phyloP scores from a whole-genome alignment of 768 basidiomycete genomes.

The Pleurotus tuoliensis region DNA sequence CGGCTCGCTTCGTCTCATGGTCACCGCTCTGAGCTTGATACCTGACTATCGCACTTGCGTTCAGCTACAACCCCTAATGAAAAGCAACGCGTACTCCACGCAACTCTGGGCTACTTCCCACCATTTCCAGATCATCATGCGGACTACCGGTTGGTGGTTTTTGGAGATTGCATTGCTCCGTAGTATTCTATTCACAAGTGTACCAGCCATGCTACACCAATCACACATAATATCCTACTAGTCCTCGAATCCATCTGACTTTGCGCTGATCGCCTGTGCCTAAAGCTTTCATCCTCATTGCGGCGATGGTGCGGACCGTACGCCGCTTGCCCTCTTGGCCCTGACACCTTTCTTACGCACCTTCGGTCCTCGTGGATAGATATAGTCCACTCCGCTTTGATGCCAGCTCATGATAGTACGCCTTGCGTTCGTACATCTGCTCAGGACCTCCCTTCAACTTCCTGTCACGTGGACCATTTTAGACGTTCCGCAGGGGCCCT shows the following conservation, averaged over 20 bases:
- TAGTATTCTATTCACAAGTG: too few species aligned
- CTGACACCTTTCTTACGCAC: background rate
- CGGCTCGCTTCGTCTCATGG: background rate
- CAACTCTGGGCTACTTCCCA: background rate
- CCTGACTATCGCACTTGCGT: background rate
- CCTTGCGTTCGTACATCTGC: background rate
- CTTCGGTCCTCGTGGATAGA: background rate
- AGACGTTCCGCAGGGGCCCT: background rate
- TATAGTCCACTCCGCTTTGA: constrained; percentile 4
- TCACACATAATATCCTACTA: background rate
- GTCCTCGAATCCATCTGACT: background rate
- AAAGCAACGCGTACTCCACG: background rate
- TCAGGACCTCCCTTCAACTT: background rate
- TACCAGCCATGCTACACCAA: too few species aligned
- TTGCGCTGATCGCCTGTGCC: background rate
- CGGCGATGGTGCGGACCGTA: constrained; percentile 5
- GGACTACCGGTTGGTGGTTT: too few species aligned
- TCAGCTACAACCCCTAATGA: background rate
- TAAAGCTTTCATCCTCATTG: background rate
- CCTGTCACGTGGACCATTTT: constrained; percentile 4
- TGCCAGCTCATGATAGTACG: constrained; percentile 3
- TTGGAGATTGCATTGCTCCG: too few species aligned
- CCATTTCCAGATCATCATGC: constrained; percentile 1
- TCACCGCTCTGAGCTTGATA: background rate
- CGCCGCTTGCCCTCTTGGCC: background rate